phyloP scores from a whole-genome alignment of 768 basidiomycete genomes.

The Sporobolomyces phaffii region DNA sequence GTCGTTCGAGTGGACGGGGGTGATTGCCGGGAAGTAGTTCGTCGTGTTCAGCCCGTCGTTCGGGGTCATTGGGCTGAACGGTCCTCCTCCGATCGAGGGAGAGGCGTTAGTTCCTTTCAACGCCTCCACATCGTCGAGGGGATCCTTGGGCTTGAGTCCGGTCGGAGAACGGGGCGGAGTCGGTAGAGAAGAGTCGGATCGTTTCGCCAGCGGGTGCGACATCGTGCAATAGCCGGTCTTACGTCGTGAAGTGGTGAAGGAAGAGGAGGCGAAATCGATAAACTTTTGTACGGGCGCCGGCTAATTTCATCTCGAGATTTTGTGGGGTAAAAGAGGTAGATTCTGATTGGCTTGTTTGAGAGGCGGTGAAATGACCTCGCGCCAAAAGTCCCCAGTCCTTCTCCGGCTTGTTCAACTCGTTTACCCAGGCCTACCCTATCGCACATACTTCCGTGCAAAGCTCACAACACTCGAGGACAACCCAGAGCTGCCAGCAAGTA shows the following conservation, averaged over 20 bases:
- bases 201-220: conserved; percentile 15
- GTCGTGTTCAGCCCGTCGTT: neutral
- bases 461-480: too few species aligned
- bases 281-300: too few species aligned
- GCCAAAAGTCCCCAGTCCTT: too few species aligned
- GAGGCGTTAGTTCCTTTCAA: neutral
- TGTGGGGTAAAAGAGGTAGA: too few species aligned
- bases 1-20: conserved; percentile 14
- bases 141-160: neutral
- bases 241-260: neutral
- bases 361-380: too few species aligned
- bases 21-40: conserved; percentile 10
- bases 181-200: conserved; percentile 9
- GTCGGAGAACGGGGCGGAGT: conserved; percentile 27
- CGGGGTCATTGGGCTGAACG: conserved; percentile 8
- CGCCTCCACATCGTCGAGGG: neutral
- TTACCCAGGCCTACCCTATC: too few species aligned
- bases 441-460: too few species aligned
- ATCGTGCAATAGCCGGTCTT: neutral
- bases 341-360: too few species aligned
- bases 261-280: neutral
- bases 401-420: too few species aligned
- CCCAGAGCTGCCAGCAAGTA: too few species aligned
- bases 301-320: too few species aligned
- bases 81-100: neutral